Conservation (phyloP, 768 basidiomycete species). For the Phylloporus scabripes region DNA sequence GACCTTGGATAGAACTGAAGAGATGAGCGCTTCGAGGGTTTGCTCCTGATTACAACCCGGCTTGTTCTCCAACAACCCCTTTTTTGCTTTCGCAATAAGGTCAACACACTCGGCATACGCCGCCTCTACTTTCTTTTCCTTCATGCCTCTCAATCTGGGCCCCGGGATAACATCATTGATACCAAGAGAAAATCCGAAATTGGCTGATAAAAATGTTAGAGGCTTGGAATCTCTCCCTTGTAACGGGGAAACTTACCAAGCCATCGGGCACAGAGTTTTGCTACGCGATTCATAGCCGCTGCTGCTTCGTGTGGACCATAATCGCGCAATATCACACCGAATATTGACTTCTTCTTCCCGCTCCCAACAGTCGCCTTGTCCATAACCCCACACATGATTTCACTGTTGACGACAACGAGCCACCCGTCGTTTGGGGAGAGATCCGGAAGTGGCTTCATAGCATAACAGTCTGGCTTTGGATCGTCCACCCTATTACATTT, state of each 20-base stretch:
- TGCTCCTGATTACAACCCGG: conserved; percentile 97
- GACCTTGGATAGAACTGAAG: conserved; percentile 88
- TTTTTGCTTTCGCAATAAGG: conserved; percentile 84
- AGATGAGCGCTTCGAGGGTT: conserved; percentile 95
- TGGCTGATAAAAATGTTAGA: conserved; percentile 53
- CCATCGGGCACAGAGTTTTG: conserved; percentile 93
- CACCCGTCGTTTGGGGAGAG: conserved; percentile 96
- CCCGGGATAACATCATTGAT: conserved; percentile 99
- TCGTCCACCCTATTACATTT: conserved; percentile 91
- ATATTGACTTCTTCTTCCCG: conserved; percentile 99
- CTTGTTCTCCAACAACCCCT: conserved; percentile 90
- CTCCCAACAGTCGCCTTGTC: conserved; percentile 97
- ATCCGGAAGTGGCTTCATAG: conserved; percentile 66
- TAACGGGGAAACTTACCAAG: conserved; percentile 51
- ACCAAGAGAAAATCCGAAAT: conserved; percentile 95
- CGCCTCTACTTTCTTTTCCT: conserved; percentile 78
- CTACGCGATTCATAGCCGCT: conserved; percentile 90
- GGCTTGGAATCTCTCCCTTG: neutral
- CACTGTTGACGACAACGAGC: conserved; percentile 94
- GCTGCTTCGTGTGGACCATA: conserved; percentile 95
- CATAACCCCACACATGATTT: conserved; percentile 99
- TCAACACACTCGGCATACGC: conserved; percentile 87
- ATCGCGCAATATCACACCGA: conserved; percentile 95
- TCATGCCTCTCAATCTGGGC: conserved; percentile 68
- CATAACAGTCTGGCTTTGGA: conserved; percentile 58